phyloP scores from a whole-genome alignment of 345 rosid genomes.

The Bretschneidera sinensis region DNA sequence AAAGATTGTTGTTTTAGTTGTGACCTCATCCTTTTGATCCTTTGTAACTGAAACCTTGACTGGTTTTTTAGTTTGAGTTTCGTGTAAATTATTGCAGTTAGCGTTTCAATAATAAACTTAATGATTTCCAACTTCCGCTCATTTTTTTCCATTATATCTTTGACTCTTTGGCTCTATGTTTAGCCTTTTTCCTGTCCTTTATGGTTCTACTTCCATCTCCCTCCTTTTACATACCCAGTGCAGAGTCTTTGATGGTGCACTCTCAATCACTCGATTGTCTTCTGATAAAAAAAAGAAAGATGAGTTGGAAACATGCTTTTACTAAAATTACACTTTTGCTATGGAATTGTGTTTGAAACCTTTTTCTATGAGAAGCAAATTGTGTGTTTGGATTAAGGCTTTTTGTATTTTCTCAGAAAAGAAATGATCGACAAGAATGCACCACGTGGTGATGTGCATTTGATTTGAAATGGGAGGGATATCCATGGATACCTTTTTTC shows the following conservation, averaged over 20 bases:
- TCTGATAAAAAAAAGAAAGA: neutral
- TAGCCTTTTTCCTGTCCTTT: neutral
- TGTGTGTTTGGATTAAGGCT: neutral
- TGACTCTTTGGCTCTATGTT: neutral
- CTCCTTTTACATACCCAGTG: too few species aligned
- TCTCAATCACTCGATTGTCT: neutral
- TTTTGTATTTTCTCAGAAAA: neutral
- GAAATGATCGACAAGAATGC: too few species aligned
- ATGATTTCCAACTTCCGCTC: neutral
- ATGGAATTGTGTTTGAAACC: neutral
- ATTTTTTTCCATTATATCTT: conserved; percentile 15
- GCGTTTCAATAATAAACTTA: conserved; percentile 45
- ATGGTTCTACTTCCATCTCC: too few species aligned
- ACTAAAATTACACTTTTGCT: neutral
- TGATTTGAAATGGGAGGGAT: neutral
- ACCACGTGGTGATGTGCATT: neutral
- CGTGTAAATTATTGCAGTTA: conserved; percentile 70
- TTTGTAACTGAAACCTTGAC: conserved; percentile 45
- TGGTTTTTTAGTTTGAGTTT: conserved; percentile 55
- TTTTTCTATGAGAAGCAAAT: neutral
- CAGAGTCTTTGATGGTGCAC: neutral
- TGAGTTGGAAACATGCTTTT: neutral
- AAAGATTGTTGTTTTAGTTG: conserved; percentile 57
- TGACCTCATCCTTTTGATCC: conserved; percentile 37
- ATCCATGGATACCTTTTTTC: neutral